phyloP scores from a whole-genome alignment of 768 basidiomycete genomes.

The Leccinum imitatum region DNA sequence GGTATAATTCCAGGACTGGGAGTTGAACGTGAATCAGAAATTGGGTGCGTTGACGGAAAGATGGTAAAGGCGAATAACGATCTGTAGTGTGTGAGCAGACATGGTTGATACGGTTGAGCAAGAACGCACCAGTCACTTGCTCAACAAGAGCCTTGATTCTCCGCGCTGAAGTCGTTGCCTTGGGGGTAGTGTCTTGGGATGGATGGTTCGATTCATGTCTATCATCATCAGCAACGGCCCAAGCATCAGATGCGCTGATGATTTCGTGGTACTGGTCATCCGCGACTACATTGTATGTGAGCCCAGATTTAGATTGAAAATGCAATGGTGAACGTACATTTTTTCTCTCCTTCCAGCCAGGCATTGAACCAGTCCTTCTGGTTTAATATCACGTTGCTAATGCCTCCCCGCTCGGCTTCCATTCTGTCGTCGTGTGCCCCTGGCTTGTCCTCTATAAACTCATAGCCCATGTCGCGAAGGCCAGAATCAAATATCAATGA shows the following conservation, averaged over 20 bases:
- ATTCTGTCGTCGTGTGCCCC: constrained; percentile 16
- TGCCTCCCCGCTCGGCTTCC: constrained; percentile 61
- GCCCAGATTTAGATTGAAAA: background rate
- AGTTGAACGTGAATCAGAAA: constrained; percentile 87
- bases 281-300: constrained; percentile 55
- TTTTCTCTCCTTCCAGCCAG: constrained; percentile 88
- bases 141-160: constrained; percentile 83
- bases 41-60: constrained; percentile 69
- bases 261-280: constrained; percentile 86
- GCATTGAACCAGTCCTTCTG: constrained; percentile 86
- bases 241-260: constrained; percentile 79
- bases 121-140: constrained; percentile 77
- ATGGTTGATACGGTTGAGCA: background rate
- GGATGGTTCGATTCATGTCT: constrained; percentile 38
- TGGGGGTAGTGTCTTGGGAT: constrained; percentile 40
- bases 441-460: constrained; percentile 35
- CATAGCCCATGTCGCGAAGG: constrained; percentile 72
- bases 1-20: constrained; percentile 78
- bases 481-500: constrained; percentile 84
- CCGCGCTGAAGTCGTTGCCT: constrained; percentile 81
- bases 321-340: constrained; percentile 55
- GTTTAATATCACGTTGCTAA: constrained; percentile 79
- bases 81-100: constrained; percentile 44
- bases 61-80: constrained; percentile 87
- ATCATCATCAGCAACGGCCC: constrained; percentile 75